Evolutionary conservation across 768 basidiomycete genomes (phyloP).

Genomic region (Russula foetens): DNA sequence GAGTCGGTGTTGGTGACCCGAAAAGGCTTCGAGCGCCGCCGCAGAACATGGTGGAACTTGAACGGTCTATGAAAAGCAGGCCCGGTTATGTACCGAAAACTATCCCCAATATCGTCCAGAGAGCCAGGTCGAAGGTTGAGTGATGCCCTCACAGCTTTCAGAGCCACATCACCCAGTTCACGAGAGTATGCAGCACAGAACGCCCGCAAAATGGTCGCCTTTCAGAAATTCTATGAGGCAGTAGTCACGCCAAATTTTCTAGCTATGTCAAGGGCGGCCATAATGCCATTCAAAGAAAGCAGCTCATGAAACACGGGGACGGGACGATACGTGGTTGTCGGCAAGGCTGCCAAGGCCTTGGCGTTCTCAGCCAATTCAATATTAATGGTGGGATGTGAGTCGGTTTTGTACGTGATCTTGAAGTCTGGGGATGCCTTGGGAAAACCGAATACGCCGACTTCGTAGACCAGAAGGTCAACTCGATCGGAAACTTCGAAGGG

Average conservation of each 20-base stretch:
- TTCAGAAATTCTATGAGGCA: background rate
- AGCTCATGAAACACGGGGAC: too few relatives aligned
- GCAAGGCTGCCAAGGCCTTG: background rate
- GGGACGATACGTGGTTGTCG: background rate
- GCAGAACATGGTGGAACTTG: background rate
- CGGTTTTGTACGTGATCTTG: background rate
- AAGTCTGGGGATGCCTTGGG: constrained; percentile 2
- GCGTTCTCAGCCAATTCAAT: background rate
- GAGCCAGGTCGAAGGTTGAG: background rate
- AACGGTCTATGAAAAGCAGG: background rate
- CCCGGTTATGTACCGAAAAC: background rate
- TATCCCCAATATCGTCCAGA: background rate
- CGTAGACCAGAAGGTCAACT: background rate
- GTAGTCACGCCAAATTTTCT: background rate
- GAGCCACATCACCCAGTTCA: background rate
- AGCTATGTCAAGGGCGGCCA: background rate
- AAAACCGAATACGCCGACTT: background rate
- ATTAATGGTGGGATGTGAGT: background rate
- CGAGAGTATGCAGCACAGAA: background rate
- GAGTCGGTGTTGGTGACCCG: background rate
- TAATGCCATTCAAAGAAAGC: background rate
- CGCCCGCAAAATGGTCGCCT: background rate
- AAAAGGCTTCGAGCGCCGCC: background rate
- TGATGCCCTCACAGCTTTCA: background rate
- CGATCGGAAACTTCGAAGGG: constrained; percentile 2